Conservation (phyloP, 805 yeast genomes). For the Barnettozyma sucrosica region DNA sequence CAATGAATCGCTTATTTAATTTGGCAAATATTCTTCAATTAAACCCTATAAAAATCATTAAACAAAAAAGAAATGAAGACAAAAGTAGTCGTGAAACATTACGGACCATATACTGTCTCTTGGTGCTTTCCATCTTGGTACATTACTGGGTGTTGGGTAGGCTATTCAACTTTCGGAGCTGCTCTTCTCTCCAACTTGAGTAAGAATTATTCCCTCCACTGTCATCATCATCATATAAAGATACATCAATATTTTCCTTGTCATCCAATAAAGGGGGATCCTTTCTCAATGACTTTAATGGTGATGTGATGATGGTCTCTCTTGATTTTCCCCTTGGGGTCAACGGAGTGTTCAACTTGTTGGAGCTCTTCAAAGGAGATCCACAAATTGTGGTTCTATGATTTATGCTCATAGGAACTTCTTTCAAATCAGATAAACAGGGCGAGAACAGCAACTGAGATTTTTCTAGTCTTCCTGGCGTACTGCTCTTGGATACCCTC, state of each 20-base stretch:
- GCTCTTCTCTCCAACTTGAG: slow-evolving; percentile 25
- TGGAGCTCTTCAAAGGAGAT: slow-evolving; percentile 17
- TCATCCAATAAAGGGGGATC: slow-evolving; percentile 2
- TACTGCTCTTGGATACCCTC: slow-evolving; percentile 7
- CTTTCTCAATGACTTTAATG: slow-evolving; percentile 21
- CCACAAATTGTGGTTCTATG: slow-evolving; percentile 5
- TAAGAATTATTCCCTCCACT: slow-evolving; percentile 14
- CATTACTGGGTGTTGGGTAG: background rate
- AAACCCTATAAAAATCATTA: background rate
- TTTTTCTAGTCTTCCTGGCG: slow-evolving; percentile 15
- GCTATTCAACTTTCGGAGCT: slow-evolving; percentile 22
- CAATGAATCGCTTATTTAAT: too few species aligned
- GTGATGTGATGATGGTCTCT: slow-evolving; percentile 22
- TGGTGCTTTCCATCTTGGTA: background rate
- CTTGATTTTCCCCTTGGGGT: slow-evolving; percentile 3
- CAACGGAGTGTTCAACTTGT: slow-evolving; percentile 11
- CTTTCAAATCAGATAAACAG: slow-evolving; percentile 16
- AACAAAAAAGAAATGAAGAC: too few species aligned
- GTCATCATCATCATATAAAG: slow-evolving; percentile 17
- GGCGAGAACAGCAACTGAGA: slow-evolving; percentile 23
- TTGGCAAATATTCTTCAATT: background rate
- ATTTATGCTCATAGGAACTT: slow-evolving; percentile 3
- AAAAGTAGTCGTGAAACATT: background rate
- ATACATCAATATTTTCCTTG: slow-evolving; percentile 12
- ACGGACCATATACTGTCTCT: background rate